Evolutionary conservation across 208 protist species (phyloP), one percentile per base, ranked within the genome.

Genomic region (Naegleria gruberi): DNA sequence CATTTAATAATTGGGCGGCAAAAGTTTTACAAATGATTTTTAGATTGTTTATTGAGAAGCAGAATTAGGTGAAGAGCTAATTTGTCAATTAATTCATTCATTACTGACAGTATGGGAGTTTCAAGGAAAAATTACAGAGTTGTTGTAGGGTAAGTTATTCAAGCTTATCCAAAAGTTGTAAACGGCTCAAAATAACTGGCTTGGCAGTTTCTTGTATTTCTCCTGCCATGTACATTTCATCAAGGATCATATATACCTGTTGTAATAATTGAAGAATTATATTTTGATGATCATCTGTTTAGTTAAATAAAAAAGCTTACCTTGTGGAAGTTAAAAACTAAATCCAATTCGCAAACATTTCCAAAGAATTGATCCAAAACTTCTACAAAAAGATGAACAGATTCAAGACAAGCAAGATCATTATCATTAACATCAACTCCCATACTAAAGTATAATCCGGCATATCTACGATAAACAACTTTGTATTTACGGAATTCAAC

Each of bases 271-370:
- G 23, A 34, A 30, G 5, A 45, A 41, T 40, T 6, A 81, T 37
- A 37, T 83, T 37, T 87, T 30, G 15, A 65, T 26, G 15, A 51
- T 90, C 43, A 77, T 37, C 34, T 19, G 30, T 86, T 30, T 17
- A n/a, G 84, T 4, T 6, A 26, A 45, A 26, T n/a, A 51, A 5
- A 55, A 65, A 30, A 23, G 41, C 84, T 46, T 82, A 95, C 94
- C 92, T 97, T 98, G 94, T 99, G 97, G 92, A 99, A 99, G 91
- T 99, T 98, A 94, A 99, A 99, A 40, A 99, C 97, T 37, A 99
- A 94, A 93, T 99, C 99, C 4, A 99, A 94, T 93, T 99, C 99
- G 91, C 98, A 99, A 34, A 99, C 99, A 91, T 99, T 99, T 86
- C 97, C 98, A 92, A 99, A 99, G 92, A 99, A 99, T 92, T 98